These are phyloP conservation scores for Bathelium albidoporum DNA, from an alignment of 495 filamentous ascomycete genomes.

Conservation along the genomic window DNA sequence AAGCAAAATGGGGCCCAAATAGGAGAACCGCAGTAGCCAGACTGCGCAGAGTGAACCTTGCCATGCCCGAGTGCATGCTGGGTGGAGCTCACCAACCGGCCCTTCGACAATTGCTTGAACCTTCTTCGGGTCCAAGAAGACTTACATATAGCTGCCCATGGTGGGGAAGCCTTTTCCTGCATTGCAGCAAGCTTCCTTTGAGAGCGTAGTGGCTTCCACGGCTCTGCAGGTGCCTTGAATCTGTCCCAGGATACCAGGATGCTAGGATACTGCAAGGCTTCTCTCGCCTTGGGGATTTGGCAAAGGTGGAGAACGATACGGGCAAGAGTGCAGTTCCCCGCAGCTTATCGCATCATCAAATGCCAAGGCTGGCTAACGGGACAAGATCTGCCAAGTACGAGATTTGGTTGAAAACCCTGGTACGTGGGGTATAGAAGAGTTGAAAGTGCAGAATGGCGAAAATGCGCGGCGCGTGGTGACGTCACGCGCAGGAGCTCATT, in stretches of 20 bases:
- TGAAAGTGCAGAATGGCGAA: background rate
- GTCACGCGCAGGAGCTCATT: background rate
- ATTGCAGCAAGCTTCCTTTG: constrained; percentile 1
- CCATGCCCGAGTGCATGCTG: background rate
- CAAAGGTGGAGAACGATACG: background rate
- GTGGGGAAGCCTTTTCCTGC: background rate
- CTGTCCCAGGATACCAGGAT: no score
- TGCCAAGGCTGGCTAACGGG: background rate
- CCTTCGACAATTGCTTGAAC: background rate
- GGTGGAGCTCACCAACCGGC: background rate
- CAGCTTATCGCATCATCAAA: background rate
- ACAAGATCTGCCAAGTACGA: background rate
- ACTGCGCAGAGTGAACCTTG: background rate
- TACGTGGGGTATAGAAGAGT: background rate
- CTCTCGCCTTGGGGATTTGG: background rate
- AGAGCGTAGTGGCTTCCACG: background rate
- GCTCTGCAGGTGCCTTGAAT: background rate
- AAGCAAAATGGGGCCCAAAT: background rate
- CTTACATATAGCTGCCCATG: background rate
- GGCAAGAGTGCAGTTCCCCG: background rate
- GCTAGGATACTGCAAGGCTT: background rate
- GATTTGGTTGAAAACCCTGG: background rate
- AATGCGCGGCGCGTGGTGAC: constrained; percentile 1
- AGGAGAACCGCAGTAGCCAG: background rate
- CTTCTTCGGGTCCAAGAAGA: background rate